These are phyloP conservation scores for Linaria vulgaris DNA, from an alignment of 257 asterid genomes.

Conservation along the genomic window DNA sequence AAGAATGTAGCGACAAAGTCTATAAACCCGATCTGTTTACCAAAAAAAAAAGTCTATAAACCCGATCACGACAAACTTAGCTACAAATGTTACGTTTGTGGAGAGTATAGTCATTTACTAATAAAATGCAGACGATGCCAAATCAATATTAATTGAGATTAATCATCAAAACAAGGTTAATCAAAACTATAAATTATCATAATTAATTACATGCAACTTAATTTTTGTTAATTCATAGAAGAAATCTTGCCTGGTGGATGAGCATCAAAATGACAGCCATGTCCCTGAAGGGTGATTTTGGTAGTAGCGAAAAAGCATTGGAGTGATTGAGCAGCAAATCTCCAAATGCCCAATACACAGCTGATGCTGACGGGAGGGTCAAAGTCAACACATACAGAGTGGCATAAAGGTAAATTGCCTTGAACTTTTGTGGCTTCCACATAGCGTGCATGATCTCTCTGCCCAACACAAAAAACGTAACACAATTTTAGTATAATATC, in stretches of 20 bases:
- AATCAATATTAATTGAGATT: too few species aligned
- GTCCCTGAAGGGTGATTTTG: constrained; percentile 76
- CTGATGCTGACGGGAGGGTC: constrained; percentile 89
- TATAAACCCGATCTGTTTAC: too few species aligned
- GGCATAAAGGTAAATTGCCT: constrained; percentile 78
- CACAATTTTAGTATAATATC: background rate
- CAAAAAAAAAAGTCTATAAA: too few species aligned
- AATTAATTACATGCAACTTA: too few species aligned
- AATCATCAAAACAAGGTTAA: too few species aligned
- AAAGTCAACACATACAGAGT: constrained; percentile 78
- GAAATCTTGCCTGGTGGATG: constrained; percentile 70
- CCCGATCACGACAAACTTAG: too few species aligned
- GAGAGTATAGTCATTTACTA: too few species aligned
- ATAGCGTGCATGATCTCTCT: constrained; percentile 97
- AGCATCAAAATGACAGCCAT: constrained; percentile 95
- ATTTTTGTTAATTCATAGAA: background rate
- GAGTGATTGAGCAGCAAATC: constrained; percentile 86
- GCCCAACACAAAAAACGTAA: constrained; percentile 31
- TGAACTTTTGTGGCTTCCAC: constrained; percentile 98
- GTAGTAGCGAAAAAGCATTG: constrained; percentile 87
- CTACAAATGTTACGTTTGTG: too few species aligned
- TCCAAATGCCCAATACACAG: constrained; percentile 96
- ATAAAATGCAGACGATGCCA: too few species aligned
- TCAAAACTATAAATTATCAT: too few species aligned
- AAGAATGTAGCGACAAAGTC: too few species aligned